Evolutionary conservation across 2,329 filamentous ascomycete species (phyloP).

Genomic region (Seiridium unicorne): DNA sequence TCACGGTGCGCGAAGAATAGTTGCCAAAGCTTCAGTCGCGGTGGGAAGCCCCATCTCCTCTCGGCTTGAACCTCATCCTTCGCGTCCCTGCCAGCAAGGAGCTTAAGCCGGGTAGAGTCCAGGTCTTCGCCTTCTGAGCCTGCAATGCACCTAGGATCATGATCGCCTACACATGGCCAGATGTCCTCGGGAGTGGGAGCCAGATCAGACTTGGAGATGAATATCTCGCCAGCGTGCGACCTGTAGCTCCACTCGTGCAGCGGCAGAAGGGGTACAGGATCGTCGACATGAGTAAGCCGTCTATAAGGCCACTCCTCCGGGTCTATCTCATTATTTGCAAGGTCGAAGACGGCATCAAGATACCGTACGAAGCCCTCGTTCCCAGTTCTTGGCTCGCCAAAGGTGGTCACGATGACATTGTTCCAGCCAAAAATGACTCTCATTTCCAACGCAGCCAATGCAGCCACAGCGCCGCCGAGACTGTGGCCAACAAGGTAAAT

Average conservation of each 20-base stretch:
- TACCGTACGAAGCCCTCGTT: conserved; percentile 56
- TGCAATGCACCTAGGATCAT: conserved; percentile 70
- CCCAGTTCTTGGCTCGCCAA: conserved; percentile 77
- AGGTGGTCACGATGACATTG: conserved; percentile 78
- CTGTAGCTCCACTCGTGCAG: conserved; percentile 84
- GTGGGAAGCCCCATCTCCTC: conserved; percentile 58
- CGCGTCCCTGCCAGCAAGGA: conserved; percentile 1
- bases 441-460: conserved; percentile 82
- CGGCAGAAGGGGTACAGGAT: conserved; percentile 87
- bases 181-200: conserved; percentile 69
- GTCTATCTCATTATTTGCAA: conserved; percentile 30
- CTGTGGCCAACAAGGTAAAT: conserved; percentile 86
- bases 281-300: conserved; percentile 80
- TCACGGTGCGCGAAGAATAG: conserved; percentile 91
- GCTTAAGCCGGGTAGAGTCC: conserved; percentile 23
- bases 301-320: conserved; percentile 53
- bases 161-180: conserved; percentile 67
- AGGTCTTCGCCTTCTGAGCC: conserved; percentile 45
- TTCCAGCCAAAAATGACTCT: conserved; percentile 69
- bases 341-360: conserved; percentile 50
- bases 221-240: conserved; percentile 85
- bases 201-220: conserved; percentile 70
- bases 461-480: conserved; percentile 87
- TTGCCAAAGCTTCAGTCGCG: conserved; percentile 77
- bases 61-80: conserved; percentile 21